Base-by-base conservation (phyloP, 2,329 filamentous ascomycete genomes). In the Sphaerostilbella broomeana region DNA sequence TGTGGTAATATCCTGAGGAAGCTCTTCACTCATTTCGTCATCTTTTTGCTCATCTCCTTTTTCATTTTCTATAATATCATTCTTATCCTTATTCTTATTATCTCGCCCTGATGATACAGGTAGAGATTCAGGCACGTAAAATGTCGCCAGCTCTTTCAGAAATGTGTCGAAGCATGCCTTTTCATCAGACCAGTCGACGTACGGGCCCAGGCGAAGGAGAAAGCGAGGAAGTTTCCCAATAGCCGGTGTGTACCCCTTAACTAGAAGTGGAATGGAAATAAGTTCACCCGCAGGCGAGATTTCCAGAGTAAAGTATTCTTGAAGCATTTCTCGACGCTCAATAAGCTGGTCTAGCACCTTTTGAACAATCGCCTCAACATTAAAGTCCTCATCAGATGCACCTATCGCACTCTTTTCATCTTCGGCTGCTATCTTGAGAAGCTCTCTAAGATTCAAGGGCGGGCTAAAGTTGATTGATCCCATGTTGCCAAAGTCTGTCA, bases 401-500 rank as follows among this genome's bases (percentile, higher is more conserved):
- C 54, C 35, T 33, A 64, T 33, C 35, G 60, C 34, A 47, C 65
- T 62, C 53, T 77, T 77, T 56, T 95, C 86, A 21, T 79, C 67
- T 31, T 84, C 75, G 2, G 81, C 86, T 2, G 80, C 90, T 28
- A 94, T 74, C 10, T 67, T 64, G 11, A 98, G 70, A 5, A 97
- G 61, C 41, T 84, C 77, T 4, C 70, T 65, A 5, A 98, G 64
- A 42, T 79, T 70, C 1, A 95, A 72, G 0, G 87, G 75, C 2
- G 87, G 85, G 34, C 79, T 76, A 52, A 98, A 87, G 9, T 77
- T 79, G 43, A 98, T 88, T 16, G 71, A 62, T 3, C 92, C 92
- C 54, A 95, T 95, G 58, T 98, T 98, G 2, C 84, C 87, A 62
- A 98, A 98, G 56, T 98, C 88, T 0, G 88, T 94, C 24, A 98